These are phyloP conservation scores for Monilinia fructicola DNA, from an alignment of 2,329 filamentous ascomycete genomes.

Conservation along the genomic window DNA sequence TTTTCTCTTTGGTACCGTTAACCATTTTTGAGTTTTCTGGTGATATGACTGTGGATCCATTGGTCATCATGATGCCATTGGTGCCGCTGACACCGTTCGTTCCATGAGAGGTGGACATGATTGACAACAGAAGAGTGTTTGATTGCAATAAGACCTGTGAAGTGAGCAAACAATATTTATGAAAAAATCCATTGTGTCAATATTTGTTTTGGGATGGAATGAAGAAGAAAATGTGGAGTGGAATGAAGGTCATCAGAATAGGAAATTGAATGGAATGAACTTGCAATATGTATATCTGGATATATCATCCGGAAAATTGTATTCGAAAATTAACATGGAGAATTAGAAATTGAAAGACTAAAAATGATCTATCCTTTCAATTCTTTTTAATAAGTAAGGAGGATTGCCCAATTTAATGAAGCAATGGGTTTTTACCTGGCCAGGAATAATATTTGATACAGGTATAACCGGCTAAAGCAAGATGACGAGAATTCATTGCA, in stretches of 20 bases:
- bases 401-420: too few species aligned
- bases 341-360: too few species aligned
- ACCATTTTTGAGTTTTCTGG: neutral
- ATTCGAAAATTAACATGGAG: too few species aligned
- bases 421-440: too few species aligned
- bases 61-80: neutral
- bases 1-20: constrained; percentile 5
- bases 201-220: constrained; percentile 16
- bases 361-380: too few species aligned
- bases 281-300: neutral
- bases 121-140: neutral
- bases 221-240: constrained; percentile 16
- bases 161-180: constrained; percentile 2
- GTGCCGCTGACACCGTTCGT: neutral
- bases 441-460: too few species aligned
- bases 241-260: constrained; percentile 15
- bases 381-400: too few species aligned
- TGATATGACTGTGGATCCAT: neutral
- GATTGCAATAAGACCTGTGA: neutral
- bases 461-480: too few species aligned
- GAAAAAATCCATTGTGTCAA: neutral
- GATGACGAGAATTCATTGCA: too few species aligned
- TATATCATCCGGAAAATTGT: too few species aligned
- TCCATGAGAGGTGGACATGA: constrained; percentile 14
- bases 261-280: constrained; percentile 9